Evolutionary conservation across 2,329 filamentous ascomycete genomes (phyloP).

Genomic region (Aspergillus transmontanensis): DNA sequence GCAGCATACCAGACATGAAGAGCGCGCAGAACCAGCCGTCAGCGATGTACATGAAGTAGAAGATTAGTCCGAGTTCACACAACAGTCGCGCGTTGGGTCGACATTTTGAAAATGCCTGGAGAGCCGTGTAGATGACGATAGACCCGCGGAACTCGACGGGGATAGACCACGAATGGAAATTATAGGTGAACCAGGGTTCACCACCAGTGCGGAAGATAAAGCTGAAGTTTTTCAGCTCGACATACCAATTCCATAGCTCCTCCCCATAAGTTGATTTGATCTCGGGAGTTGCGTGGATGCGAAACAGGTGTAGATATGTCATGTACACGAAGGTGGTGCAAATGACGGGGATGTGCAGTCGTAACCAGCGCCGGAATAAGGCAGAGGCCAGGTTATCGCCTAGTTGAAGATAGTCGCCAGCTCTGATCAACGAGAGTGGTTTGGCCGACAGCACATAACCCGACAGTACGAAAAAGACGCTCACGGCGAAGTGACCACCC

Average conservation of each 20-base stretch:
- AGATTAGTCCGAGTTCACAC: slow-evolving; percentile 56
- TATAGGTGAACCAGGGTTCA: slow-evolving; percentile 60
- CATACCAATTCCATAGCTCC: slow-evolving; percentile 56
- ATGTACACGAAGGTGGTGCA: slow-evolving; percentile 58
- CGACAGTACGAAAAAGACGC: slow-evolving; percentile 56
- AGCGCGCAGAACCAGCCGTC: slow-evolving; percentile 66
- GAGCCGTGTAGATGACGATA: slow-evolving; percentile 61
- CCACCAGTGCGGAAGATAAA: slow-evolving; percentile 64
- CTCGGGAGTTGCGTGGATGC: slow-evolving; percentile 47
- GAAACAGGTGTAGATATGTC: slow-evolving; percentile 57
- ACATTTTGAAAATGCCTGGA: slow-evolving; percentile 60
- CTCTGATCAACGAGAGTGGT: slow-evolving; percentile 47
- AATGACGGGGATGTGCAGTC: slow-evolving; percentile 56
- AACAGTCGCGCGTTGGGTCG: slow-evolving; percentile 58
- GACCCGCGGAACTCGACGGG: slow-evolving; percentile 67
- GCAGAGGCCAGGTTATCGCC: slow-evolving; percentile 51
- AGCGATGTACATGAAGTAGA: slow-evolving; percentile 69
- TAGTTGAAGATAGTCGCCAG: slow-evolving; percentile 41
- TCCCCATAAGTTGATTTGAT: slow-evolving; percentile 47
- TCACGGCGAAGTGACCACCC: slow-evolving; percentile 63
- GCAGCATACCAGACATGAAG: slow-evolving; percentile 64
- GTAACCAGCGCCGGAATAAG: slow-evolving; percentile 54
- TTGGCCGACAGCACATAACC: slow-evolving; percentile 56
- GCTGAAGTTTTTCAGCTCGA: slow-evolving; percentile 69
- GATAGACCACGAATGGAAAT: slow-evolving; percentile 65